Percentiles rank a stretch among this genome's conserved stretches.
Evolutionary conservation across 179 eudicot species (phyloP).

Genomic region (Beta corolliflora): DNA sequence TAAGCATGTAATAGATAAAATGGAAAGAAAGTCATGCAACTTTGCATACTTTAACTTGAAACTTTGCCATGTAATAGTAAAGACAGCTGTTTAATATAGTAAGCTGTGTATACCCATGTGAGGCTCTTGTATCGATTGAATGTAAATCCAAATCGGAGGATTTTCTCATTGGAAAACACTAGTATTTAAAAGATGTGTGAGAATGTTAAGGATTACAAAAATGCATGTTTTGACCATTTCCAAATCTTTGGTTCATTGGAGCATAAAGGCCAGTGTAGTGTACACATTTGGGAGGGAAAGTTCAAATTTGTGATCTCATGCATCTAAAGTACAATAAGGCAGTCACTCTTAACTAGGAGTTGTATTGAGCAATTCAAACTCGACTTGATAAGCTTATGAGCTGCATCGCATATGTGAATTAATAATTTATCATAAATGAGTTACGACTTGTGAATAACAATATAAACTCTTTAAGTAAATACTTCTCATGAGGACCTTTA

Average conservation of each 20-base stretch:
- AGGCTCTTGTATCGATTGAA: slow-evolving; percentile 18
- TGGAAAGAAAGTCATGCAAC: slow-evolving; percentile 19
- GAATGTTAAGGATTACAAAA: not conserved
- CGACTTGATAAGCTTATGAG: not conserved
- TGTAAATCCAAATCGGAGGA: slow-evolving; percentile 14
- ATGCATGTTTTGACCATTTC: slow-evolving; percentile 1
- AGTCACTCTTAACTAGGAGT: no score
- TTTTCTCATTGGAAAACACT: not conserved
- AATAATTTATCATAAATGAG: no score
- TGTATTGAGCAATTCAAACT: not conserved
- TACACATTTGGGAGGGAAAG: no score
- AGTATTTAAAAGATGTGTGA: not conserved
- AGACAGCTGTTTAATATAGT: slow-evolving; percentile 38
- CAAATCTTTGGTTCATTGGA: no score
- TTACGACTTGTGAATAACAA: not conserved
- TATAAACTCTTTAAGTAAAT: no score
- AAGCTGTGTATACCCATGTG: slow-evolving; percentile 34
- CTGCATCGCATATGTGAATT: not conserved
- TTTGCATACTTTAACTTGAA: slow-evolving; percentile 15
- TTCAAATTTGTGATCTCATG: no score
- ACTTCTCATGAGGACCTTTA: not conserved
- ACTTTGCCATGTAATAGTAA: not conserved
- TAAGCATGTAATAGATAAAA: slow-evolving; percentile 4
- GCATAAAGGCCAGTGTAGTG: no score
- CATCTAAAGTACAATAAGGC: no score